Evolutionary conservation across 352 stramenopile genomes (phyloP), one percentile per base, ranked within the genome.

Genomic region (Pythium utonaiense): DNA sequence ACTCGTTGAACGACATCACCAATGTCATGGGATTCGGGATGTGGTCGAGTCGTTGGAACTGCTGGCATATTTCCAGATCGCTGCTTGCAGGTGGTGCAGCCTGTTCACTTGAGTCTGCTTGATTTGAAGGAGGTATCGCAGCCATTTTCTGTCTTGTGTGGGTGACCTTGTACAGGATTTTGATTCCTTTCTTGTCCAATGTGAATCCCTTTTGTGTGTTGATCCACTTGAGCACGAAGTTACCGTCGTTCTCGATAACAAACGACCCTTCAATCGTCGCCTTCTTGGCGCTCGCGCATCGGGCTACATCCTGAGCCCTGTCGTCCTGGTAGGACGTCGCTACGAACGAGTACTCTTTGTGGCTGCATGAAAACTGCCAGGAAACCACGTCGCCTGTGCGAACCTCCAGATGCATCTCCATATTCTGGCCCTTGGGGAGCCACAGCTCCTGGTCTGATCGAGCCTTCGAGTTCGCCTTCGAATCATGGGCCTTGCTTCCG

Each of bases 361-460:
- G 87, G 25, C 77, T 83, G 33, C 74, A 77, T 17, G 66, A 58
- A 28, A 88, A 91, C 13, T 77, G 60, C 84, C 84, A 93, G 17
- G 66, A 57, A 48, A 93, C 74, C 5, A 69, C 71, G 51, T 93
- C 84, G 1, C 80, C 78, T 0, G 76, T 70, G 7, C 77, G 69
- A 9, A 93, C 81, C 49, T 93, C 80, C 28, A 93, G 60, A 61
- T 93, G 84, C 84, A 93, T 93, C 51, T 93, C 81, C 45, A 89
- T 67, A 27, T 77, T 86, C 12, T 84, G 77, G 6, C 79, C 79
- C 21, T 89, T 89, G 0, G 80, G 53, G 10, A 91, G 34, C 0
- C 64, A 72, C 49, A 88, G 44, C 3, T 73, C 64, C 28, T 75
- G 74, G 8, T 57, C 42, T 8, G 42, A 28, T 12, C n/a, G 48